These are phyloP conservation scores for Eimeria zaria DNA, from an alignment of 169 alveolate species.

Conservation along the genomic window DNA sequence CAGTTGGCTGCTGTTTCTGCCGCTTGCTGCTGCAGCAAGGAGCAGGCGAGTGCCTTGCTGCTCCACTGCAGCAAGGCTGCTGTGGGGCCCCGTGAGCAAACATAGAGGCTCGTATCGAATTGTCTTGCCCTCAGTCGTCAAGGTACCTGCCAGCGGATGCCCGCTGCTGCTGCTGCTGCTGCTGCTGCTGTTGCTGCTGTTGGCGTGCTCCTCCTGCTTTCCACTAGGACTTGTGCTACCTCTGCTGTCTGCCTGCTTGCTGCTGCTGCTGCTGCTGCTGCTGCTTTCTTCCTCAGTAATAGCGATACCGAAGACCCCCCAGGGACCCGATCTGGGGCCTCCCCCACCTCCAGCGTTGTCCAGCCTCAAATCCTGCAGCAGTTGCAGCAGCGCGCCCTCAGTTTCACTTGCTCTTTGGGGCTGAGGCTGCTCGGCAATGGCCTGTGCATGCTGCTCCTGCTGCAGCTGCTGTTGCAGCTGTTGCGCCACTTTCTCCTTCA, in stretches of 20 bases:
- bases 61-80: not conserved
- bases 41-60: constrained; percentile 6
- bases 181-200: not conserved
- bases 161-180: constrained; percentile 4
- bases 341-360: not conserved
- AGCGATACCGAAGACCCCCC: constrained; percentile 61
- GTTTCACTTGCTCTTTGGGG: not conserved
- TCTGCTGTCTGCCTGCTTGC: not conserved
- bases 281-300: not conserved
- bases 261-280: not conserved
- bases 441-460: not conserved
- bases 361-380: constrained; percentile 35
- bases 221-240: not conserved
- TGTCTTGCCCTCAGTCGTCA: not conserved
- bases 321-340: not conserved
- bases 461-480: not conserved
- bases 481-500: constrained; percentile 26
- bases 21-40: constrained; percentile 15
- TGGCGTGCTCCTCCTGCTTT: not conserved
- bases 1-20: not conserved
- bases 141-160: not conserved
- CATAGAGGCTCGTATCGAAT: not conserved
- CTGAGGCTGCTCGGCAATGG: not conserved
- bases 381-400: constrained; percentile 9
- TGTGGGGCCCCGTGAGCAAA: constrained; percentile 7